phyloP scores from a whole-genome alignment of 2,329 filamentous ascomycete genomes.

The Camillea tinctor region DNA sequence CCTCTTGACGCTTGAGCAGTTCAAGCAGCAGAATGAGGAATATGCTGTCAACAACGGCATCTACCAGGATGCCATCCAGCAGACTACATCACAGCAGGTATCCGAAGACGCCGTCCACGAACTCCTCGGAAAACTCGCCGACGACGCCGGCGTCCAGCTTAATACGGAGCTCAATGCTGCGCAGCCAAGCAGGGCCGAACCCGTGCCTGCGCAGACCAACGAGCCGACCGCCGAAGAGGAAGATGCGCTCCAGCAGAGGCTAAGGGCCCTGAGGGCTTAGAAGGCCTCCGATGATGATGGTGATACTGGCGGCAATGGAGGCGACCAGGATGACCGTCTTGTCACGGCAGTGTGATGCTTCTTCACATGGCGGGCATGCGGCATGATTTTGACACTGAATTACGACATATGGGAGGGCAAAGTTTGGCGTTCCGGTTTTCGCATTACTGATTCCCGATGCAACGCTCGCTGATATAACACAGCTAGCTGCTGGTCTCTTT shows the following conservation, averaged over 20 bases:
- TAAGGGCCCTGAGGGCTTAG: constrained; percentile 55
- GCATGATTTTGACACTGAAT: neutral
- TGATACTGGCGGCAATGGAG: constrained; percentile 1
- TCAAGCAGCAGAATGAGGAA: constrained; percentile 62
- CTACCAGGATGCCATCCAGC: constrained; percentile 82
- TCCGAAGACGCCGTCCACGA: constrained; percentile 84
- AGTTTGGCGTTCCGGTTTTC: neutral
- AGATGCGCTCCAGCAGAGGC: constrained; percentile 66
- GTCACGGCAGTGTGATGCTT: neutral
- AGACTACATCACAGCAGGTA: constrained; percentile 71
- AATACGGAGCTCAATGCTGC: constrained; percentile 67
- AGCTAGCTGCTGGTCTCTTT: neutral
- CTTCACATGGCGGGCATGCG: neutral
- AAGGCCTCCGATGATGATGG: constrained; percentile 8
- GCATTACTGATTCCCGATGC: neutral
- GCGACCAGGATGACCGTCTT: neutral
- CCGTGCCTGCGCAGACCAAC: constrained; percentile 46
- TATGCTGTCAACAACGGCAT: constrained; percentile 67
- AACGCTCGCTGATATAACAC: neutral
- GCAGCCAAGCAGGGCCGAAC: constrained; percentile 56
- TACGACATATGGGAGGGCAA: neutral
- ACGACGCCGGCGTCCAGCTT: constrained; percentile 83
- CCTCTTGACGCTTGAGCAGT: constrained; percentile 59
- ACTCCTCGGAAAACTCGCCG: constrained; percentile 79
- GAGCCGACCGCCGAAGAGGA: constrained; percentile 77